Percentiles rank a stretch among this genome's conserved stretches.
These are phyloP conservation scores for Fusarium sp. DNA, from an alignment of 2,329 filamentous ascomycete species.

Conservation along the genomic window DNA sequence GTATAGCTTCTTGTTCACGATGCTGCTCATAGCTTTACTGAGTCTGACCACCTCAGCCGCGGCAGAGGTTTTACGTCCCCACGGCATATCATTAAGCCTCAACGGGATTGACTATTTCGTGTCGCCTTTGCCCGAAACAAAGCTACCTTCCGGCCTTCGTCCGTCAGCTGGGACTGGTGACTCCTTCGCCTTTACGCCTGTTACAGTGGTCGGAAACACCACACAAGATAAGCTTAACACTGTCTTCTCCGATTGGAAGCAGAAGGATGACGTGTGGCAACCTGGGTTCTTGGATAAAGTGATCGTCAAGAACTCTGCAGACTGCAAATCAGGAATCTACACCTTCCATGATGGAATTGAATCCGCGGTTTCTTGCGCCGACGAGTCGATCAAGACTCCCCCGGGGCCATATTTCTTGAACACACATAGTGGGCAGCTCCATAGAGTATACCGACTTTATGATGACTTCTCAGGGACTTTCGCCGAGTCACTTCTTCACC, in stretches of 20 bases:
- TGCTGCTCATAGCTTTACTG: neutral
- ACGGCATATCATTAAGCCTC: neutral
- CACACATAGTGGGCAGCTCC: fast-evolving
- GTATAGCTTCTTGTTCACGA: neutral
- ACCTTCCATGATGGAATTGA: neutral
- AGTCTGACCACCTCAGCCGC: neutral
- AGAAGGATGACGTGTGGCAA: slow-evolving; percentile 1
- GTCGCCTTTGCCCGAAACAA: neutral
- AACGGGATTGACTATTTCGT: neutral
- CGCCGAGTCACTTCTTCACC: neutral
- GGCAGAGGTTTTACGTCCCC: neutral
- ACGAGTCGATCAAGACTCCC: neutral
- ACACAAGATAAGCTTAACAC: fast-evolving
- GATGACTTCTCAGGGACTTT: neutral
- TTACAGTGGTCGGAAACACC: neutral
- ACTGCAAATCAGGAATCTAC: neutral
- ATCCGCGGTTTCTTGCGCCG: neutral
- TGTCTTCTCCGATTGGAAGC: neutral
- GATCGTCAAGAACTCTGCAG: fast-evolving
- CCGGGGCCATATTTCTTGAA: neutral
- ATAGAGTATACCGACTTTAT: neutral
- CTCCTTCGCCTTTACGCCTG: neutral
- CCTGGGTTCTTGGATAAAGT: neutral
- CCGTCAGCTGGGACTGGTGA: fast-evolving
- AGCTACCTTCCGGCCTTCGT: neutral